These are phyloP conservation scores for Thamnidium elegans DNA, from an alignment of 192 early-diverging fungal species.

Conservation along the genomic window DNA sequence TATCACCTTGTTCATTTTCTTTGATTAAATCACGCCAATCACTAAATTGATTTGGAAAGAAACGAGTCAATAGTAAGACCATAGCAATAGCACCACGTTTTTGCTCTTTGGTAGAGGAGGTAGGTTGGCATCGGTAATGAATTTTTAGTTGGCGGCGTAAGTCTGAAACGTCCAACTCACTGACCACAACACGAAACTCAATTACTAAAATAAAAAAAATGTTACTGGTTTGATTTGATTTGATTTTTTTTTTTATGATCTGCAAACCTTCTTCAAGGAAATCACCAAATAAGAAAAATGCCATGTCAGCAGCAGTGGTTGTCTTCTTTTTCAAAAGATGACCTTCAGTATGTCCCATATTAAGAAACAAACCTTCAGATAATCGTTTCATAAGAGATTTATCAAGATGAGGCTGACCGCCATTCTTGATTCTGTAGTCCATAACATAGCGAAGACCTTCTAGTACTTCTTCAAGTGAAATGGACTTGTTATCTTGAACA, in stretches of 20 bases:
- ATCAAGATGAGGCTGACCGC: conserved; percentile 81
- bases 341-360: conserved; percentile 66
- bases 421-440: conserved; percentile 87
- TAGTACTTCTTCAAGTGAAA: conserved; percentile 78
- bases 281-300: conserved; percentile 92
- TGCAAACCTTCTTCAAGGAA: conserved; percentile 77
- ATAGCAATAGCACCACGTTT: conserved; percentile 76
- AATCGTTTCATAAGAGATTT: conserved; percentile 80
- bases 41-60: conserved; percentile 68
- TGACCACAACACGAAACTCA: conserved; percentile 85
- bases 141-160: conserved; percentile 75
- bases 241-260: background rate
- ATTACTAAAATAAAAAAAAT: conserved; percentile 48
- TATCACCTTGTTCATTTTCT: conserved; percentile 48
- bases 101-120: conserved; percentile 59
- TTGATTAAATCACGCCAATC: conserved; percentile 92
- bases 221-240: background rate
- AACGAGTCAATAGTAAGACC: conserved; percentile 69
- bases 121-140: conserved; percentile 69
- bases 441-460: conserved; percentile 90
- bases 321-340: conserved; percentile 57
- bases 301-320: conserved; percentile 77
- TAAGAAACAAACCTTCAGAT: conserved; percentile 78
- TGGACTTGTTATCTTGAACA: conserved; percentile 59
- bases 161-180: conserved; percentile 73